Conservation (phyloP, 352 stramenopile genomes). For the Globisporangium camurandrum region DNA sequence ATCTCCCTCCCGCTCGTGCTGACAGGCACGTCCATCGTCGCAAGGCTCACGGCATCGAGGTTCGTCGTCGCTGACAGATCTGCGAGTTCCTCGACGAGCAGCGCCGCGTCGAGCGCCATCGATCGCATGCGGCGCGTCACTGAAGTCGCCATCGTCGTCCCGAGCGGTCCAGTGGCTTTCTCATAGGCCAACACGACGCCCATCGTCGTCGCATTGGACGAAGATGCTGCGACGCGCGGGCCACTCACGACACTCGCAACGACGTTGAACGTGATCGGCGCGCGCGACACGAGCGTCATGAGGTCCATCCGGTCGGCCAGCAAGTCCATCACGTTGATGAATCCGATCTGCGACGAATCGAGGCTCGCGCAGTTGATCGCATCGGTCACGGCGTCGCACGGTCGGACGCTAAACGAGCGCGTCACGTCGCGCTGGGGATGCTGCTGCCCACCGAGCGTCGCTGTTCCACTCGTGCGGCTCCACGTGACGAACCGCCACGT, state of each 20-base stretch:
- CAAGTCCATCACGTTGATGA: conserved; percentile 58
- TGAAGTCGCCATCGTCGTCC: conserved; percentile 23
- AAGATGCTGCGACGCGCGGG: conserved; percentile 15
- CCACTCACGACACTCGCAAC: conserved; percentile 59
- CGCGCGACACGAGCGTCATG: conserved; percentile 33
- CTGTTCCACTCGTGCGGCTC: conserved; percentile 41
- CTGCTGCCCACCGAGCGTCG: conserved; percentile 25
- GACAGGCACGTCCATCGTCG: conserved; percentile 44
- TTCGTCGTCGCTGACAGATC: conserved; percentile 15
- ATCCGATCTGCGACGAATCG: conserved; percentile 38
- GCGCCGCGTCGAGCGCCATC: conserved; percentile 3
- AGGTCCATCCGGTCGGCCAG: conserved; percentile 41
- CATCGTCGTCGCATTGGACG: too few relatives aligned
- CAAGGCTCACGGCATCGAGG: conserved; percentile 44
- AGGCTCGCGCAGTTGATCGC: conserved; percentile 32
- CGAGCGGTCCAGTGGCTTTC: conserved; percentile 26
- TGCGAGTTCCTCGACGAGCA: conserved; percentile 23
- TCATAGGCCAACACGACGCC: conserved; percentile 54
- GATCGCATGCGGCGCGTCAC: conserved; percentile 15
- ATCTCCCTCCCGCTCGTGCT: conserved; percentile 33
- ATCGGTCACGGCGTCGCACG: conserved; percentile 42
- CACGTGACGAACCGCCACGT: conserved; percentile 69
- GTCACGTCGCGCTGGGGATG: conserved; percentile 14
- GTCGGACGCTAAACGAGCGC: conserved; percentile 24
- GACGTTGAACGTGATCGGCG: conserved; percentile 50